phyloP scores from a whole-genome alignment of 495 filamentous ascomycete species.

The Aspergillus mulundensis region DNA sequence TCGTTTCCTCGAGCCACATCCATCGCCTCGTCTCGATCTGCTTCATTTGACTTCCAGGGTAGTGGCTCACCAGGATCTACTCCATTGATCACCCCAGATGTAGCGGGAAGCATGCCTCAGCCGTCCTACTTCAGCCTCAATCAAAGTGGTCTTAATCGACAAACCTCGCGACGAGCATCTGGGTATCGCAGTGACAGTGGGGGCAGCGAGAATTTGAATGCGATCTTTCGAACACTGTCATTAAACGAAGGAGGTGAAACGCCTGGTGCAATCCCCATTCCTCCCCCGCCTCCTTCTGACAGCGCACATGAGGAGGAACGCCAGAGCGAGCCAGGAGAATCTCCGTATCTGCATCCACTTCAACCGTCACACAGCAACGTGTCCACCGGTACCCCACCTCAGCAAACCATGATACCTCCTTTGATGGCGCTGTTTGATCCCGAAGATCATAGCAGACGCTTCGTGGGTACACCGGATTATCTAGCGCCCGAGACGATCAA shows the following conservation, averaged over 20 bases:
- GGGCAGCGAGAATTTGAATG: slow-evolving; percentile 77
- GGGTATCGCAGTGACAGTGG: slow-evolving; percentile 89
- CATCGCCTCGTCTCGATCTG: slow-evolving; percentile 87
- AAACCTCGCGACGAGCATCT: slow-evolving; percentile 74
- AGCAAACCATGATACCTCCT: slow-evolving; percentile 81
- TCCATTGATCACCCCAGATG: slow-evolving; percentile 83
- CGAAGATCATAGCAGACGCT: slow-evolving; percentile 85
- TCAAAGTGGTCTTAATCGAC: slow-evolving; percentile 61
- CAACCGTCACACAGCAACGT: slow-evolving; percentile 56
- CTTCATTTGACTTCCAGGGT: slow-evolving; percentile 87
- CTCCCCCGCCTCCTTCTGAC: slow-evolving; percentile 35
- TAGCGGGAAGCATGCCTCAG: slow-evolving; percentile 59
- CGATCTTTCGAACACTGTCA: slow-evolving; percentile 80
- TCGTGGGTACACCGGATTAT: slow-evolving; percentile 97
- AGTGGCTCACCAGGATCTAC: slow-evolving; percentile 75
- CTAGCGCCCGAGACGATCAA: slow-evolving; percentile 95
- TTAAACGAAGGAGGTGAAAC: slow-evolving; percentile 56
- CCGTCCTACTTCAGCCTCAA: slow-evolving; percentile 92
- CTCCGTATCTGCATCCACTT: slow-evolving; percentile 64
- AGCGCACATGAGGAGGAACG: slow-evolving; percentile 67
- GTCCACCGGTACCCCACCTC: slow-evolving; percentile 60
- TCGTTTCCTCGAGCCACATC: slow-evolving; percentile 84
- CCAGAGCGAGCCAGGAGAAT: slow-evolving; percentile 61
- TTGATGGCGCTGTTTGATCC: slow-evolving; percentile 96
- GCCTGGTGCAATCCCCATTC: slow-evolving; percentile 26